Base-by-base conservation (phyloP, 2,329 filamentous ascomycete genomes). In the Calonectria pseudoreteaudii region DNA sequence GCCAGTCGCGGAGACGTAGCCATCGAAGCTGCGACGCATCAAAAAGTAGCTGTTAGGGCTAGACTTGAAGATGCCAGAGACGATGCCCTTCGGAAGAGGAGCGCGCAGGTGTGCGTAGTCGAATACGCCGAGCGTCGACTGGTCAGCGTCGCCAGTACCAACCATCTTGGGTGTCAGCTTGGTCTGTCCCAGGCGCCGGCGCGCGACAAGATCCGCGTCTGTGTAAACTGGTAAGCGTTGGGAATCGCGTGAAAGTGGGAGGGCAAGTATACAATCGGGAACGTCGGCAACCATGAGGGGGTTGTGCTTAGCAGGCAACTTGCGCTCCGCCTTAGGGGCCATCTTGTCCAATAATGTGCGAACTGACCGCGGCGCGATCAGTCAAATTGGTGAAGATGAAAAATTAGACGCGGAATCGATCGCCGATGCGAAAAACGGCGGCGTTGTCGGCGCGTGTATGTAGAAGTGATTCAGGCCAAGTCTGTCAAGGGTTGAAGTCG, bases 61-160 rank as follows among this genome's bases (percentile, higher is more conserved):
- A 73, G 93, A 93, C 81, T 94, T 93, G 88, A 98, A 98, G 81
- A 99, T 97, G 82, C 97, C 97, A 8, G 96, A 98, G 34, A 93
- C 91, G 79, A 98, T 93, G 77, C 97, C 95, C 85, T 96, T 97
- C 65, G 97, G 97, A 60, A 99, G 87, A 18, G 97, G 96, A 74
- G 96, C 96, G 82, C 96, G 94, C 65, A 99, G 90, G 84, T 99
- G 97, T 77, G 96, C 96, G 85, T 99, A 99, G 85, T 98, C 97
- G 83, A 99, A 98, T 60, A 93, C 92, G 66, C 95, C 95, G 74
- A 97, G 88, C 78, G 93, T 92, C 78, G 93, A 90, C 60, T 92
- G 88, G 83, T 95, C 94, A 71, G 92, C 91, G 76, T 95, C 93
- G 84, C 92, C 91, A n/a, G 93, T 87, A 79, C 94, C 92, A 41